phyloP scores from a whole-genome alignment of 176 grass and related monocot species.

The Chloris gayana region DNA sequence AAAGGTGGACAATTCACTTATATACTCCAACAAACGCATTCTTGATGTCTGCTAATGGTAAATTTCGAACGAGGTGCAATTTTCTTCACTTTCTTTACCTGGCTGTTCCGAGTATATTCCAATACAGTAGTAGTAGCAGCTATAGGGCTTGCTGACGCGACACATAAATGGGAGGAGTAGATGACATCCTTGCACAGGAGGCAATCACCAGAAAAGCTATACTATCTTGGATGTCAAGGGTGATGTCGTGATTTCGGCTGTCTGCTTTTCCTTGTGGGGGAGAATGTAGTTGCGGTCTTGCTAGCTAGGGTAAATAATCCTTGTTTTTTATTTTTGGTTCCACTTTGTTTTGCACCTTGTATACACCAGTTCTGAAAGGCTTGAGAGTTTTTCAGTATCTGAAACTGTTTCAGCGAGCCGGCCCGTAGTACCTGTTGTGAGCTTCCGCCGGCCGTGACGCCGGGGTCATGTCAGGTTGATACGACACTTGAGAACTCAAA shows the following conservation, averaged over 20 bases:
- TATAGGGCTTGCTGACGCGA: constrained; percentile 10
- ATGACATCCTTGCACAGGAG: constrained; percentile 28
- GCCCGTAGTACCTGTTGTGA: no score
- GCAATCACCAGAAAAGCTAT: constrained; percentile 1
- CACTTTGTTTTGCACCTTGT: no score
- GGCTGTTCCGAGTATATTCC: neutral
- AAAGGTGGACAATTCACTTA: no score
- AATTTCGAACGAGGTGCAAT: neutral
- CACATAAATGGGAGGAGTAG: neutral
- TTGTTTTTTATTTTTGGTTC: no score
- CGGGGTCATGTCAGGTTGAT: neutral
- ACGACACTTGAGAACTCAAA: neutral
- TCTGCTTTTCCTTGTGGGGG: no score
- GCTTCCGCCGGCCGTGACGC: no score
- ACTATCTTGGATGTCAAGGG: neutral
- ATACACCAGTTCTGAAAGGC: no score
- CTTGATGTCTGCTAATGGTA: neutral
- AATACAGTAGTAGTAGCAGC: neutral
- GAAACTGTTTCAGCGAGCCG: no score
- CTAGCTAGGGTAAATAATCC: no score
- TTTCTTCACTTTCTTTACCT: neutral
- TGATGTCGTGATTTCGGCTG: neutral
- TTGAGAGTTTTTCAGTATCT: no score
- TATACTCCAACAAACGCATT: no score
- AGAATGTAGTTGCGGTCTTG: no score